A percentile compares a stretch with the other conserved stretches of the same genome.
phyloP scores from a whole-genome alignment of 495 filamentous ascomycete genomes.

The Penicillium nucicola region DNA sequence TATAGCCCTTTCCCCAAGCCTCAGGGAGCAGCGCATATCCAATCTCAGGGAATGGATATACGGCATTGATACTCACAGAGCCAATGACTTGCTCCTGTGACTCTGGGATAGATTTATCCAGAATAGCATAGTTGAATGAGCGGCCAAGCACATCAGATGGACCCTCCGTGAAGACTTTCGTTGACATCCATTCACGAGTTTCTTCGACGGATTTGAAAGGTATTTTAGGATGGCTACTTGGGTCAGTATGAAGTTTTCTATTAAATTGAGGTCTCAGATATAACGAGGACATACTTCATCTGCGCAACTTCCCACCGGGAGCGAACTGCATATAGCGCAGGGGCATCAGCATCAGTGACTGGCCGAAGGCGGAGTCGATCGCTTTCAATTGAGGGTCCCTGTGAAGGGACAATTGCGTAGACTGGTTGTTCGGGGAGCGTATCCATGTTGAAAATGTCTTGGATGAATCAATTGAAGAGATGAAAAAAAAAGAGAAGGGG shows the following conservation, averaged over 20 bases:
- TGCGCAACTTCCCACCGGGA: conserved; percentile 16
- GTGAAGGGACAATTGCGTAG: conserved; percentile 8
- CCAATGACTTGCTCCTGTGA: conserved; percentile 17
- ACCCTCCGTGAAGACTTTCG: conserved; percentile 14
- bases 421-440: conserved; percentile 11
- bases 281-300: conserved; percentile 11
- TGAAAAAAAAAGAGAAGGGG: background rate
- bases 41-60: conserved; percentile 25
- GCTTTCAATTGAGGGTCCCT: conserved; percentile 15
- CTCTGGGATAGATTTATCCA: conserved; percentile 17
- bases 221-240: conserved; percentile 15
- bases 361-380: conserved; percentile 19
- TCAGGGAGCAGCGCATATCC: conserved; percentile 28
- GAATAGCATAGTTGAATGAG: conserved; percentile 19
- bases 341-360: conserved; percentile 8
- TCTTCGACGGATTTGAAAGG: conserved; percentile 19
- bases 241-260: background rate
- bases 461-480: background rate
- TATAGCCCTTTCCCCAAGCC: conserved; percentile 33
- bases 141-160: conserved; percentile 15
- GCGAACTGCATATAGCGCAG: conserved; percentile 17
- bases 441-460: background rate
- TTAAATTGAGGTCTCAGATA: background rate
- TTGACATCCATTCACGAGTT: conserved; percentile 18
- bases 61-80: conserved; percentile 17